These are phyloP conservation scores for Crithidia expoeki DNA, from an alignment of 208 protist genomes.

Conservation along the genomic window DNA sequence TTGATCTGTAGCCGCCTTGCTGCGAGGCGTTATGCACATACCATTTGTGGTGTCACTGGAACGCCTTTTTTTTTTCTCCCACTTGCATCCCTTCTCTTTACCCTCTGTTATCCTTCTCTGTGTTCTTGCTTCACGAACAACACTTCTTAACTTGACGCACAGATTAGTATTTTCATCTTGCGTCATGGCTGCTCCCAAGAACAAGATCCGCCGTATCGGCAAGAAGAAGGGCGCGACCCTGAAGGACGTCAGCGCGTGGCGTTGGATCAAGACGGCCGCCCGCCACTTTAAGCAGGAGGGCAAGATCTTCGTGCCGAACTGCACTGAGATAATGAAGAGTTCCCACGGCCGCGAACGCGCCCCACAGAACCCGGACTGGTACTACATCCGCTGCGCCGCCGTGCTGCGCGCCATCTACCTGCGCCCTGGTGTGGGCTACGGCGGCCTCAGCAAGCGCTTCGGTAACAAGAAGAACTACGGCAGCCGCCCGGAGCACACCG, in stretches of 20 bases:
- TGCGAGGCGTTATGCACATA: too few relatives aligned
- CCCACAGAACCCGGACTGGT: conserved; percentile 98
- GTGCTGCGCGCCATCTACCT: conserved; percentile 98
- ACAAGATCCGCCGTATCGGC: conserved; percentile 89
- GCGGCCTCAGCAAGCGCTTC: conserved; percentile 93
- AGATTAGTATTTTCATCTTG: conserved; percentile 21
- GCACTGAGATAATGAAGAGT: conserved; percentile 97
- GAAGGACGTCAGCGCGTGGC: conserved; percentile 94
- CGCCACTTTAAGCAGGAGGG: conserved; percentile 96
- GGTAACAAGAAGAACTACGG: conserved; percentile 91
- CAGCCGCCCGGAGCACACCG: conserved; percentile 90
- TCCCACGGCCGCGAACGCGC: conserved; percentile 95
- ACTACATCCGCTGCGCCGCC: conserved; percentile 97
- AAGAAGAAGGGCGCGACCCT: conserved; percentile 92
- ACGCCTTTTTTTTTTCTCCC: too few relatives aligned
- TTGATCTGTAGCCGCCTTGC: too few relatives aligned
- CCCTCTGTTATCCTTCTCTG: too few relatives aligned
- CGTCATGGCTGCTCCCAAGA: conserved; percentile 53
- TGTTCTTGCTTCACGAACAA: too few relatives aligned
- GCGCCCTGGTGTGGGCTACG: conserved; percentile 94
- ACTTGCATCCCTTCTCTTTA: too few relatives aligned
- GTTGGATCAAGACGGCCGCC: conserved; percentile 96
- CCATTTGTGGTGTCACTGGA: too few relatives aligned
- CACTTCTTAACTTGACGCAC: neutral
- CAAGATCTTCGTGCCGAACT: conserved; percentile 95